Conservation (phyloP, 805 yeast genomes). For the Zygotorulaspora sp. region DNA sequence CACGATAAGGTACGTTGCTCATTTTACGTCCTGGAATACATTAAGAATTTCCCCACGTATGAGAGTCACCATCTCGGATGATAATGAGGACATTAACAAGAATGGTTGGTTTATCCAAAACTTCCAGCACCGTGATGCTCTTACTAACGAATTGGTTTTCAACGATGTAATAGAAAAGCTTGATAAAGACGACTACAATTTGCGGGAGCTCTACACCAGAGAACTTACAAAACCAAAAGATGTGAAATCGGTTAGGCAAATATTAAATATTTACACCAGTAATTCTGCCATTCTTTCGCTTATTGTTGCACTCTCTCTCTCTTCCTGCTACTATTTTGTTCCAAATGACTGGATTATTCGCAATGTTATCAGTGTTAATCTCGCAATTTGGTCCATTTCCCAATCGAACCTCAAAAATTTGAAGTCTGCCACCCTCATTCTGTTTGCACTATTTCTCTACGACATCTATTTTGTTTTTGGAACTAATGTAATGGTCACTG, state of each 20-base stretch:
- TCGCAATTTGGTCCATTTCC: conserved; percentile 44
- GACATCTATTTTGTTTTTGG: conserved; percentile 67
- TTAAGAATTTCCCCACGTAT: conserved; percentile 36
- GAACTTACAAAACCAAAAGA: conserved; percentile 19
- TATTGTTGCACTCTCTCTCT: conserved; percentile 16
- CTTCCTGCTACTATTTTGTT: conserved; percentile 25
- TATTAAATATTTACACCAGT: conserved; percentile 36
- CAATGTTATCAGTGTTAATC: conserved; percentile 41
- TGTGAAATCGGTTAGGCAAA: conserved; percentile 31
- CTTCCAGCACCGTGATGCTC: conserved; percentile 23
- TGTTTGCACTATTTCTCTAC: conserved; percentile 51
- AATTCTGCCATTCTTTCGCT: conserved; percentile 29
- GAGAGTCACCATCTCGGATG: conserved; percentile 38
- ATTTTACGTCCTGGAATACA: conserved; percentile 29
- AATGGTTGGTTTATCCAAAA: conserved; percentile 38
- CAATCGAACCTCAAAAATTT: conserved; percentile 41
- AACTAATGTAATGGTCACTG: conserved; percentile 56
- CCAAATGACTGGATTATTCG: conserved; percentile 44
- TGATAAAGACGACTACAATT: conserved; percentile 19
- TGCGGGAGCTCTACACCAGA: conserved; percentile 11
- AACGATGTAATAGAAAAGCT: conserved; percentile 29
- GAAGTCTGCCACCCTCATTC: conserved; percentile 42
- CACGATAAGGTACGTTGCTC: conserved; percentile 29
- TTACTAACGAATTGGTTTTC: conserved; percentile 12
- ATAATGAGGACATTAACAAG: conserved; percentile 37